Evolutionary conservation across 441 rosid species (phyloP).

Genomic region (Corymbia citriodora): DNA sequence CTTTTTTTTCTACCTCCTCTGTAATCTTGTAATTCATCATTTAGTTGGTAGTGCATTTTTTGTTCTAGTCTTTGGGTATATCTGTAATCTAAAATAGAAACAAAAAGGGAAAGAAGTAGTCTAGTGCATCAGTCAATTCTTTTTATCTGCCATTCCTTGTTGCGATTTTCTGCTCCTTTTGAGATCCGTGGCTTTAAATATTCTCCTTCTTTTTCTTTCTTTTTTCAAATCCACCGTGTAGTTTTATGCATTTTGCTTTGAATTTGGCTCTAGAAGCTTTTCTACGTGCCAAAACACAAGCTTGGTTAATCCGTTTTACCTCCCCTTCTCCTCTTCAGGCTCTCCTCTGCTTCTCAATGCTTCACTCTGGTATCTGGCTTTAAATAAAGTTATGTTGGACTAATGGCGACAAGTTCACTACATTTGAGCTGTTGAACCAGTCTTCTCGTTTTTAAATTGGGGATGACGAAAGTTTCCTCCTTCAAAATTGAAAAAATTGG

Average conservation of each 20-base stretch:
- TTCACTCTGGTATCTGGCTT: neutral
- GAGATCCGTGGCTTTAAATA: neutral
- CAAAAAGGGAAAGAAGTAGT: slow-evolving; percentile 6
- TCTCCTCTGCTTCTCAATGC: neutral
- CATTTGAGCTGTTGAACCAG: neutral
- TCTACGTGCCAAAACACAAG: neutral
- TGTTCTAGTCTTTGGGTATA: neutral
- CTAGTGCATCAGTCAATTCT: neutral
- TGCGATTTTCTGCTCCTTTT: neutral
- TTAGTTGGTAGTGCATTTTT: slow-evolving; percentile 23
- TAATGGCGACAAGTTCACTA: neutral
- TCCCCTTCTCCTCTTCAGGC: neutral
- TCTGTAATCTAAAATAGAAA: slow-evolving; percentile 8
- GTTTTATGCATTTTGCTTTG: neutral
- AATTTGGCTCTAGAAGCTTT: neutral
- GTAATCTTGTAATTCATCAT: slow-evolving; percentile 49
- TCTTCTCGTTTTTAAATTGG: neutral
- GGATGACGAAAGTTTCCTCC: neutral
- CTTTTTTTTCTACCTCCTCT: neutral
- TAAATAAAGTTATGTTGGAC: neutral
- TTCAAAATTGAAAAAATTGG: neutral
- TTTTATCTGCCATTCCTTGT: neutral
- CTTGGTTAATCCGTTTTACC: neutral
- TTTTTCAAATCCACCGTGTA: neutral
- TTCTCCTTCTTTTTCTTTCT: neutral